These are phyloP conservation scores for Tolypocladium capitatum DNA, from an alignment of 2,329 filamentous ascomycete genomes.

Conservation along the genomic window DNA sequence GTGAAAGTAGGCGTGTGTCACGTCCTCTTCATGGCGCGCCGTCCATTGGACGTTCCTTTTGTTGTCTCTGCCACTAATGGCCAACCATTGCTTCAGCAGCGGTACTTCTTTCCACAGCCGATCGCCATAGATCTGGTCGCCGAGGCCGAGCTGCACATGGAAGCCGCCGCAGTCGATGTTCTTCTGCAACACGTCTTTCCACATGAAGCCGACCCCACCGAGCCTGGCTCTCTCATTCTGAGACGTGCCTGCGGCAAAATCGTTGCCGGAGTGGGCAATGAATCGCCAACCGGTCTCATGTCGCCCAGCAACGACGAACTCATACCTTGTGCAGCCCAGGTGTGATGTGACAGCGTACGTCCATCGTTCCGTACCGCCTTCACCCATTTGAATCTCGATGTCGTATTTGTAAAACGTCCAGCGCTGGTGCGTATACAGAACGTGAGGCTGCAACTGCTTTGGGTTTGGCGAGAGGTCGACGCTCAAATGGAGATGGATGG, in stretches of 20 bases:
- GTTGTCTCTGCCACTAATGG: constrained; percentile 84
- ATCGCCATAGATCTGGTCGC: constrained; percentile 92
- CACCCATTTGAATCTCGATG: constrained; percentile 78
- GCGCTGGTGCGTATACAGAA: constrained; percentile 78
- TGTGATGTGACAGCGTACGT: constrained; percentile 97
- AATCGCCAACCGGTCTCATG: constrained; percentile 91
- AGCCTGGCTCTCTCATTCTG: constrained; percentile 74
- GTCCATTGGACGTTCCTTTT: constrained; percentile 87
- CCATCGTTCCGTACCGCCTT: constrained; percentile 71
- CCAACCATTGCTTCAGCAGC: constrained; percentile 85
- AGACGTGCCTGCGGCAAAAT: constrained; percentile 80
- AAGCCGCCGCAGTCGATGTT: constrained; percentile 94
- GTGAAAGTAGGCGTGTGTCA: constrained; percentile 93
- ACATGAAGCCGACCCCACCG: constrained; percentile 89
- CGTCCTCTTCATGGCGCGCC: constrained; percentile 87
- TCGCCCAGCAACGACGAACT: constrained; percentile 86
- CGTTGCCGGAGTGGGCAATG: constrained; percentile 89
- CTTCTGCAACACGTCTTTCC: constrained; percentile 97
- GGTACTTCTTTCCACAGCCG: constrained; percentile 93
- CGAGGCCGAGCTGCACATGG: constrained; percentile 82
- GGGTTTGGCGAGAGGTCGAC: constrained; percentile 86
- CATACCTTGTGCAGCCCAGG: constrained; percentile 92
- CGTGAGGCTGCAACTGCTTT: constrained; percentile 66
- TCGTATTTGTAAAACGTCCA: constrained; percentile 97
- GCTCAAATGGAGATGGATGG: constrained; percentile 88